A percentile compares a stretch with the other conserved stretches of the same genome.
phyloP scores from a whole-genome alignment of 2,329 filamentous ascomycete species.

The Botrytis fragariae region DNA sequence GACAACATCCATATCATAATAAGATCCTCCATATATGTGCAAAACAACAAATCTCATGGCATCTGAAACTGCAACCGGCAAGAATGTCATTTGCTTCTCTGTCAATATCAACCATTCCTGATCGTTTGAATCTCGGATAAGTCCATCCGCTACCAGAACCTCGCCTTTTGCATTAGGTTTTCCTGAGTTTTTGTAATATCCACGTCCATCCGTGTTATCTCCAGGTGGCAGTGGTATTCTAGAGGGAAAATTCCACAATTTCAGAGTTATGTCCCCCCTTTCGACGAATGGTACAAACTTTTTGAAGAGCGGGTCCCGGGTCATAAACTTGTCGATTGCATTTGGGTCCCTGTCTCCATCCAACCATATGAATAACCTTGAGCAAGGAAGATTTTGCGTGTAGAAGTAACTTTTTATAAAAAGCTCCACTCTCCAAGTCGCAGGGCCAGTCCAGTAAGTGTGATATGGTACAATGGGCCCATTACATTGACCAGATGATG shows the following conservation, averaged over 20 bases:
- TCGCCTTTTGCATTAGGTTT: conserved; percentile 41
- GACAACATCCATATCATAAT: conserved; percentile 56
- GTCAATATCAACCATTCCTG: conserved; percentile 54
- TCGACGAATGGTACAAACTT: conserved; percentile 53
- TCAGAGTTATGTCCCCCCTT: conserved; percentile 51
- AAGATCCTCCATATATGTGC: conserved; percentile 52
- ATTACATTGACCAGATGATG: conserved; percentile 48
- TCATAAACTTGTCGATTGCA: conserved; percentile 51
- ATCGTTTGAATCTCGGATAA: conserved; percentile 48
- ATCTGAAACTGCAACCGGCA: conserved; percentile 56
- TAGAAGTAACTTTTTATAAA: conserved; percentile 57
- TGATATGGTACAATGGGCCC: conserved; percentile 56
- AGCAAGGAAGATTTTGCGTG: conserved; percentile 55
- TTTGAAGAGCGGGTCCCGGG: conserved; percentile 50
- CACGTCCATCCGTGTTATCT: conserved; percentile 48
- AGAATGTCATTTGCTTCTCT: conserved; percentile 55
- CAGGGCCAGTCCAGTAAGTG: conserved; percentile 56
- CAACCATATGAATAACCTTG: conserved; percentile 52
- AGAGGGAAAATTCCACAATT: conserved; percentile 53
- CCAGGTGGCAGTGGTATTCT: conserved; percentile 51
- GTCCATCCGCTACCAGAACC: conserved; percentile 48
- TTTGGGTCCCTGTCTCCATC: conserved; percentile 51
- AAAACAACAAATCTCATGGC: conserved; percentile 54
- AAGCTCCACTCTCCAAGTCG: conserved; percentile 55
- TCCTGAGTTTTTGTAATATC: conserved; percentile 48